Conservation (phyloP, 1,139 yeast species). For the Kodamaea suecica region DNA sequence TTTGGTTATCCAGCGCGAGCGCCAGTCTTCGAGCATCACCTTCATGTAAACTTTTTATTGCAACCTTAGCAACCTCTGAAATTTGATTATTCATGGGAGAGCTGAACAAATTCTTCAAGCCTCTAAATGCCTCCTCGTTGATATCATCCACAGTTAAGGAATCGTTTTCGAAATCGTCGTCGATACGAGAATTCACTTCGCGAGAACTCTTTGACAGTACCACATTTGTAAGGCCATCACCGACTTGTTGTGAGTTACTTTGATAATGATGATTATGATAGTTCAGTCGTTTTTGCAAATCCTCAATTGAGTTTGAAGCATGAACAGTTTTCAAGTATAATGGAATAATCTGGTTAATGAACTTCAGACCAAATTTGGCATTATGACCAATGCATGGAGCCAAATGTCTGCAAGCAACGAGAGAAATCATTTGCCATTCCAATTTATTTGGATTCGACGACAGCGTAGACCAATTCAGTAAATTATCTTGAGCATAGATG, state of each 20-base stretch:
- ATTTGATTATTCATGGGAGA: constrained; percentile 51
- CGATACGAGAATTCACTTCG: constrained; percentile 19
- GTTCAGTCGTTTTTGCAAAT: constrained; percentile 23
- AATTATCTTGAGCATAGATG: constrained; percentile 23
- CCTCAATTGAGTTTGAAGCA: constrained; percentile 13
- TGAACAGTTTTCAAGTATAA: constrained; percentile 34
- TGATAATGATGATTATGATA: constrained; percentile 2
- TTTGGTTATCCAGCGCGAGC: constrained; percentile 24
- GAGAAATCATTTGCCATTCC: constrained; percentile 50
- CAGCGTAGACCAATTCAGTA: constrained; percentile 9
- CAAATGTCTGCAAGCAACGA: constrained; percentile 43
- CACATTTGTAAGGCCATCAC: constrained; percentile 22
- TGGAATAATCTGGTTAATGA: constrained; percentile 41
- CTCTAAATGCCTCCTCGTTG: constrained; percentile 39
- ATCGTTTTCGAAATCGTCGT: constrained; percentile 33
- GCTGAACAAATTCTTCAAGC: constrained; percentile 48
- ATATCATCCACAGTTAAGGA: constrained; percentile 25
- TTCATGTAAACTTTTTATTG: constrained; percentile 24
- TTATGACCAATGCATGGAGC: constrained; percentile 44
- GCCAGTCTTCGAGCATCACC: constrained; percentile 3
- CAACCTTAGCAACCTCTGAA: constrained; percentile 42
- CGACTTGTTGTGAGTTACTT: constrained; percentile 1
- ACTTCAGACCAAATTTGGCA: constrained; percentile 33
- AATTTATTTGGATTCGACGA: constrained; percentile 32
- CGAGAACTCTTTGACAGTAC: constrained; percentile 24